Evolutionary conservation across 768 basidiomycete genomes (phyloP), one percentile per base, ranked within the genome.

Genomic region (Lactarius evosmus): DNA sequence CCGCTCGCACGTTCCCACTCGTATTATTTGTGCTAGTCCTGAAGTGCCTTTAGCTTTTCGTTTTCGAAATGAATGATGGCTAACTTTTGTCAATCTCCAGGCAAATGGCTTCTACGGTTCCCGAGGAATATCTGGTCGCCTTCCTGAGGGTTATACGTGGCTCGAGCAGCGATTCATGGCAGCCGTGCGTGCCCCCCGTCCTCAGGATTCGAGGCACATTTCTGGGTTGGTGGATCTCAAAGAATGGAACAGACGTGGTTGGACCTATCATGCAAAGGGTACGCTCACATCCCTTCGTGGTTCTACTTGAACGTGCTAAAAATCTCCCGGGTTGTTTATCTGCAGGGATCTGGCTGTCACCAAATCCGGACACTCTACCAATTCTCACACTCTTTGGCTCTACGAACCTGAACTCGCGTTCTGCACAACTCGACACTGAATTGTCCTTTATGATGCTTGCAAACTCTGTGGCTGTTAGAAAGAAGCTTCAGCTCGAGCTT

Each of bases 231-330:
- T 99, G 27, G 79, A 85, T 60, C 78, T 99, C 65, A 82, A 78
- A 63, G 96, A 99, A 74, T 99, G 97, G 97, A 83, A 86, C 71
- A 83, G 83, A 67, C 77, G 80, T 27, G 93, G 89, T 4, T 99
- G 97, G 97, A 98, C 97, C 1, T 99, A 99, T 76, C 97, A 99
- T 71, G 92, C 97, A 29, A 99, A 99, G 82, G 97, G 95, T 96
- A 66, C 41, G 74, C 67, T 40, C 34, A 9, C 57, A 22, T 40
- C 17, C 44, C 22, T 3, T 17, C 9, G 27, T 33, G 38, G 44
- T 56, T 46, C 12, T 22, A 29, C 50, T 22, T 62, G 53, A 8
- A 12, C 29, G 9, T 60, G 33, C 54, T 65, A 30, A 32, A 11
- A 33, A 34, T 19, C 34, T 22, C 25, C 33, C 44, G n/a, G 14